phyloP scores from a whole-genome alignment of 495 filamentous ascomycete genomes.

The Amphirosellinia nigrospora region DNA sequence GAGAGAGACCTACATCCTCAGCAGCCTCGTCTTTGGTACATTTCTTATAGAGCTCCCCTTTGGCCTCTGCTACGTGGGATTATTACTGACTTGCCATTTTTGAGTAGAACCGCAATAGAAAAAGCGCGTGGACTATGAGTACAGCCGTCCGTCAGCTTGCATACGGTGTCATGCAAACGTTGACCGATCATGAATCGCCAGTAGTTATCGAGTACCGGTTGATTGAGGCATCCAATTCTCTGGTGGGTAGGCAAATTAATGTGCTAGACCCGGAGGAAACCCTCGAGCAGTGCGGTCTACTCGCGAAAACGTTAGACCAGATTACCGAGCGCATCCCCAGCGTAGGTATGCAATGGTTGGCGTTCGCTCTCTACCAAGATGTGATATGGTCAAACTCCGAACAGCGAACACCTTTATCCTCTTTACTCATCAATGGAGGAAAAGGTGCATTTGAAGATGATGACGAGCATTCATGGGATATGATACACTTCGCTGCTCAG shows the following conservation, averaged over 20 bases:
- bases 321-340: conserved; percentile 19
- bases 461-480: conserved; percentile 57
- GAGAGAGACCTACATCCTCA: not conserved
- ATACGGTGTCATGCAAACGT: conserved; percentile 62
- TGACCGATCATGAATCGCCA: conserved; percentile 30
- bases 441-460: conserved; percentile 15
- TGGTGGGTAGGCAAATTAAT: conserved; percentile 36
- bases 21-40: not conserved
- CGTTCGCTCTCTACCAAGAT: conserved; percentile 52
- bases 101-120: conserved; percentile 29
- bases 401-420: conserved; percentile 28
- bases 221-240: conserved; percentile 43
- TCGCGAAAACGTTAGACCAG: conserved; percentile 28
- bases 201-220: conserved; percentile 56
- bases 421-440: conserved; percentile 17
- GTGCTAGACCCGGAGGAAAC: conserved; percentile 32
- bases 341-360: conserved; percentile 40
- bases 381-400: conserved; percentile 42
- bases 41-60: not conserved
- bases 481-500: conserved; percentile 68
- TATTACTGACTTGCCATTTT: not conserved
- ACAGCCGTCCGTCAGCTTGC: conserved; percentile 59
- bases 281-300: conserved; percentile 28
- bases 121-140: conserved; percentile 69
- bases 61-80: not conserved